phyloP scores from a whole-genome alignment of 257 asterid genomes.

The Thymus quinquecostatus region DNA sequence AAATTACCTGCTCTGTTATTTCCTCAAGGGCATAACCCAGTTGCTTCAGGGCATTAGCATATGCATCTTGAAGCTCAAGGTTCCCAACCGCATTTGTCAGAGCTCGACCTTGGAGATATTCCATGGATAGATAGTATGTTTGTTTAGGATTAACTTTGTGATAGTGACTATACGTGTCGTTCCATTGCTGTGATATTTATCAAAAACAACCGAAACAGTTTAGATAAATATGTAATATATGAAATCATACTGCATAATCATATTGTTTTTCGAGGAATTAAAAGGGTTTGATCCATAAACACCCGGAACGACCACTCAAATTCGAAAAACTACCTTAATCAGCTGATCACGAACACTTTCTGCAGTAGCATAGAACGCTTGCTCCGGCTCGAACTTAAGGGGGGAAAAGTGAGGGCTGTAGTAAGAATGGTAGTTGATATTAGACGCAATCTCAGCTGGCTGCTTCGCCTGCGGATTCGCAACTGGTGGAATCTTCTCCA shows the following conservation, averaged over 20 bases:
- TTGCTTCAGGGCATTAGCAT: slow-evolving; percentile 83
- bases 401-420: slow-evolving; percentile 95
- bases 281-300: not conserved
- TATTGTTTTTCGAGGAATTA: not conserved
- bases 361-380: slow-evolving; percentile 94
- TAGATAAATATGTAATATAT: slow-evolving; percentile 8
- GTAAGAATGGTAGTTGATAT: slow-evolving; percentile 85
- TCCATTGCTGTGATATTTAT: slow-evolving; percentile 82
- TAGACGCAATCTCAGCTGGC: slow-evolving; percentile 82
- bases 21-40: slow-evolving; percentile 91
- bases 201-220: slow-evolving; percentile 23
- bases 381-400: slow-evolving; percentile 89
- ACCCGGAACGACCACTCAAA: not conserved
- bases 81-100: slow-evolving; percentile 96
- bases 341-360: slow-evolving; percentile 90
- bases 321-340: slow-evolving; percentile 63
- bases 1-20: slow-evolving; percentile 82
- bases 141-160: slow-evolving; percentile 94
- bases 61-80: slow-evolving; percentile 78
- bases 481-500: slow-evolving; percentile 56
- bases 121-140: slow-evolving; percentile 98
- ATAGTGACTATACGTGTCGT: slow-evolving; percentile 84
- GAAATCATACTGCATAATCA: slow-evolving; percentile 10
- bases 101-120: slow-evolving; percentile 98
- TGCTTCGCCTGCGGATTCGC: slow-evolving; percentile 72